Evolutionary conservation across 2,329 filamentous ascomycete genomes (phyloP).

Genomic region (Mycocentrospora acerina): DNA sequence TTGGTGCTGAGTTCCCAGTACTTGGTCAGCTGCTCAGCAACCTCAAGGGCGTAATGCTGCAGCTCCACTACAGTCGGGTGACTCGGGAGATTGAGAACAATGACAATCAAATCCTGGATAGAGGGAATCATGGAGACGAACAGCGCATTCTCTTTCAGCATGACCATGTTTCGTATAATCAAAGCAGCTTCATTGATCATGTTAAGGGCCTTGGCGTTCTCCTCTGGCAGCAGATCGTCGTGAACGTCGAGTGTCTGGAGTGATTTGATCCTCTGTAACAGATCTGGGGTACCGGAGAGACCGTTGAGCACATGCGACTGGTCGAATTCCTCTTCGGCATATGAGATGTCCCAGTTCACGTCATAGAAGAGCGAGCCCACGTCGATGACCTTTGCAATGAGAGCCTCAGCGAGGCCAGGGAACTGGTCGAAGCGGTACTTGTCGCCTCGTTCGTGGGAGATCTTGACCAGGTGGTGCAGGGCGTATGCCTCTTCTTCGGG

Average conservation of each 20-base stretch:
- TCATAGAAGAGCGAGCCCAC: constrained; percentile 79
- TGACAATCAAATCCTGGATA: constrained; percentile 78
- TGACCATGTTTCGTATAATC: constrained; percentile 94
- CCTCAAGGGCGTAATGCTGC: constrained; percentile 88
- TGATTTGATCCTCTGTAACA: constrained; percentile 69
- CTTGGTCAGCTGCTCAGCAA: constrained; percentile 85
- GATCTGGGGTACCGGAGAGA: constrained; percentile 66
- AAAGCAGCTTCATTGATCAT: constrained; percentile 83
- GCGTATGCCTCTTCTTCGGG: constrained; percentile 87
- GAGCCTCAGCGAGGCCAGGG: constrained; percentile 79
- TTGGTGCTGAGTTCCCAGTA: constrained; percentile 71
- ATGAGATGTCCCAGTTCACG: constrained; percentile 77
- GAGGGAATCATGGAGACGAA: constrained; percentile 76
- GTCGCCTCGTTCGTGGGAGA: constrained; percentile 90
- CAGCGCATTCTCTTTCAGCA: constrained; percentile 81
- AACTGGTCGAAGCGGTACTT: constrained; percentile 96
- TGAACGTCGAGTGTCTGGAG: constrained; percentile 62
- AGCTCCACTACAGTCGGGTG: constrained; percentile 75
- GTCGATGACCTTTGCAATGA: constrained; percentile 81
- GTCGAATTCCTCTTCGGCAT: constrained; percentile 54
- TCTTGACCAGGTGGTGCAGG: constrained; percentile 89
- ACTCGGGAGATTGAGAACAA: constrained; percentile 75
- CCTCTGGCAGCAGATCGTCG: constrained; percentile 68
- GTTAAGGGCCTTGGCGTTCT: constrained; percentile 69
- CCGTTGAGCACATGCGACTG: constrained; percentile 61